Conservation (phyloP, 2,329 filamentous ascomycete genomes). For the Aspergillus texensis region DNA sequence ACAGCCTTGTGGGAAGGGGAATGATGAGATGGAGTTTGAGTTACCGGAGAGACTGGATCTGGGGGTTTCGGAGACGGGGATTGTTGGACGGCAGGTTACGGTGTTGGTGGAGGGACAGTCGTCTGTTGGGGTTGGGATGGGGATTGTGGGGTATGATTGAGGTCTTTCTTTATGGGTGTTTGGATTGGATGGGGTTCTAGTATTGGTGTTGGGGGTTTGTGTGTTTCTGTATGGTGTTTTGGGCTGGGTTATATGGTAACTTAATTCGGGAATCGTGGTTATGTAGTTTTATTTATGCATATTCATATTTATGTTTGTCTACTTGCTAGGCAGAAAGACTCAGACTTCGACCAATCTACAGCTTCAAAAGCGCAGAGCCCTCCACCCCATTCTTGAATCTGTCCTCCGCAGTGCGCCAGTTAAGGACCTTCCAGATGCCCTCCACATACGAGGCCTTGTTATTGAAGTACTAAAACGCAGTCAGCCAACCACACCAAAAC, state of each 20-base stretch:
- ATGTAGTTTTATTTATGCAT: background rate
- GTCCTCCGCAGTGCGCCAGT: slow-evolving; percentile 84
- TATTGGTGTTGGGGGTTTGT: background rate
- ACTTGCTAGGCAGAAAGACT: no score
- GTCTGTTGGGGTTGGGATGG: slow-evolving; percentile 26
- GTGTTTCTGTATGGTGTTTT: background rate
- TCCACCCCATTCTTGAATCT: slow-evolving; percentile 52
- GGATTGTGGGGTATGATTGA: slow-evolving; percentile 38
- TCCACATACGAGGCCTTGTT: slow-evolving; percentile 90
- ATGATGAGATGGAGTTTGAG: slow-evolving; percentile 22
- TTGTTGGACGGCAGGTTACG: slow-evolving; percentile 38
- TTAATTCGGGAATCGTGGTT: background rate
- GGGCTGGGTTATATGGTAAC: background rate
- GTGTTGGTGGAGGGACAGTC: slow-evolving; percentile 25
- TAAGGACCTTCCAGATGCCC: slow-evolving; percentile 88
- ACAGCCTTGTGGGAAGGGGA: slow-evolving; percentile 2
- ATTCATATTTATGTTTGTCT: background rate
- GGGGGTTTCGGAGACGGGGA: slow-evolving; percentile 37
- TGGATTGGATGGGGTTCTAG: no score
- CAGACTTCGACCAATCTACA: slow-evolving; percentile 2
- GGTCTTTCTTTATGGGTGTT: background rate
- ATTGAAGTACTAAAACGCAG: slow-evolving; percentile 72
- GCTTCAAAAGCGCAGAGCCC: slow-evolving; percentile 27
- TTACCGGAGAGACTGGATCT: slow-evolving; percentile 36
- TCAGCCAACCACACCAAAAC: background rate